Evolutionary conservation across 73 alveolate genomes (phyloP), one percentile per base, ranked within the genome.

Genomic region (Breviolum minutum): DNA sequence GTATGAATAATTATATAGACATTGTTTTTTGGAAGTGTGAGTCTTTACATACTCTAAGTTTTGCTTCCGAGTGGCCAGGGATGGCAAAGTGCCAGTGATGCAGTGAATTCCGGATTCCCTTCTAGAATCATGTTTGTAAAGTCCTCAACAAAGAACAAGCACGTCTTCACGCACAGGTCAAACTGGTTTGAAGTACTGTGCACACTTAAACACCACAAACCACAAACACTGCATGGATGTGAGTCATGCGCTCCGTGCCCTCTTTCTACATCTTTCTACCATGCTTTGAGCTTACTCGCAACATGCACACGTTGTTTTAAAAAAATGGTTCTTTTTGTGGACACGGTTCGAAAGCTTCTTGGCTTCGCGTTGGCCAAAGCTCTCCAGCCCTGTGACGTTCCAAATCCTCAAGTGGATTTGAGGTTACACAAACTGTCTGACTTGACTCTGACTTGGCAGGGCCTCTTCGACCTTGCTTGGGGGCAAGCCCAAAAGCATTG

Each of bases 401-500:
- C 29, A 85, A 13, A 26, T 85, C 94, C 94, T 85, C 24, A n/a
- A 74, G 19, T 27, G 27, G 8, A 27, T 9, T 9, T 12, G 22
- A 27, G 6, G 63, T 30, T 22, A 17, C 63, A 20, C 5, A 6
- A 60, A 77, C 60, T 27, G 27, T 77, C 14, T 77, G 19, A n/a
- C 60, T n/a, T 16, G 8, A 9, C 63, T 27, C 54, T 40, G 54
- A 40, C 54, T 40, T 40, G 54, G 54, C 54, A 40, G 54, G 54
- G 91, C 91, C 91, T 85, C 94, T n/a, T 85, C 94, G 29, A 62
- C 94, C 63, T 62, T 61, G 32, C 94, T 14, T 24, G 77, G 77
- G 22, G 79, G 62, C 94, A 85, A 85, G 94, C 94, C 94, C 94
- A 85, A 62, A 9, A 85, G 94, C 94, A 85, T 62, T 26, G 94